phyloP scores from a whole-genome alignment of 2,329 filamentous ascomycete genomes.

The Pyrenophora graminea region DNA sequence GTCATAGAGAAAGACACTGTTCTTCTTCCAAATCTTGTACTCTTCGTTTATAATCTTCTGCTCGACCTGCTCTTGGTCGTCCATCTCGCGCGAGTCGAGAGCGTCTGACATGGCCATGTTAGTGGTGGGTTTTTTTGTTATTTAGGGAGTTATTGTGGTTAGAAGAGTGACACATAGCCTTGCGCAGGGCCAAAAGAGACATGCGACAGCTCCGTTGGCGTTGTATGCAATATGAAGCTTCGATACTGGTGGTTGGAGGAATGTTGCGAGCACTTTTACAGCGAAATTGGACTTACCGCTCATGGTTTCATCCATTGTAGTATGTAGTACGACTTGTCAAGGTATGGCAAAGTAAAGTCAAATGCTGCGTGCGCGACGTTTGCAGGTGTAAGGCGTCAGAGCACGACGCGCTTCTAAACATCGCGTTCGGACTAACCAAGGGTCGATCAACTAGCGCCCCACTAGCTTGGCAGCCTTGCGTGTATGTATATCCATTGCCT shows the following conservation, averaged over 20 bases:
- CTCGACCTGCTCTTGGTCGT: constrained; percentile 73
- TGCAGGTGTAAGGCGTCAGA: constrained; percentile 4
- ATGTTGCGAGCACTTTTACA: background rate
- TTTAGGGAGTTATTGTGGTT: too few relatives aligned
- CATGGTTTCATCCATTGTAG: constrained; percentile 46
- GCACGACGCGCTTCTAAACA: constrained; percentile 22
- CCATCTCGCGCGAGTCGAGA: constrained; percentile 53
- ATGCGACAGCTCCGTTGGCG: constrained; percentile 2
- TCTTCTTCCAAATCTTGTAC: constrained; percentile 99
- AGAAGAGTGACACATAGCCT: background rate
- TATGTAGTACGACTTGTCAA: background rate
- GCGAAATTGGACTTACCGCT: constrained; percentile 33
- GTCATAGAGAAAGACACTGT: constrained; percentile 96
- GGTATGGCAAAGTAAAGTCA: background rate
- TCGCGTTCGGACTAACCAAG: constrained; percentile 20
- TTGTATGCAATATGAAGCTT: background rate
- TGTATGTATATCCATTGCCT: constrained; percentile 27
- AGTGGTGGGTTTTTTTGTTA: background rate
- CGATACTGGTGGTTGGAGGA: background rate
- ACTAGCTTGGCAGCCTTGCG: constrained; percentile 20
- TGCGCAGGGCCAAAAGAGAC: background rate
- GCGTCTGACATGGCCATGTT: constrained; percentile 44
- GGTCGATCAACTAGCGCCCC: constrained; percentile 12
- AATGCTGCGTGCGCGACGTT: background rate
- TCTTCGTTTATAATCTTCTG: constrained; percentile 97